Percentiles rank a stretch among this genome's conserved stretches.
These are phyloP conservation scores for Calonectria hongkongensis DNA, from an alignment of 2,329 filamentous ascomycete species.

Conservation along the genomic window DNA sequence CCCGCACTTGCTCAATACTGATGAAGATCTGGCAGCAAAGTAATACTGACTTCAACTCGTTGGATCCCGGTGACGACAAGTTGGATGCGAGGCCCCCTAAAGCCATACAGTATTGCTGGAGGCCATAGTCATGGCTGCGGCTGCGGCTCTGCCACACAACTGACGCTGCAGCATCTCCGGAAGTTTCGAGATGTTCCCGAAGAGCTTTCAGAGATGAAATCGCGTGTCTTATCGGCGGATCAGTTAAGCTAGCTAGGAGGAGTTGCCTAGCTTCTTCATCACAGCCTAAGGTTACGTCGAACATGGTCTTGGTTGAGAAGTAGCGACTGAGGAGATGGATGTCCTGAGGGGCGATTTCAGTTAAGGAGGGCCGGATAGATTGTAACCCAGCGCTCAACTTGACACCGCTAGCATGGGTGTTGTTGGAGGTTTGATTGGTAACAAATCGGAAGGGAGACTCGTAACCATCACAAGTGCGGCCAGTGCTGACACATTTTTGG, in stretches of 20 bases:
- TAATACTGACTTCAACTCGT: slow-evolving; percentile 61
- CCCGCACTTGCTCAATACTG: slow-evolving; percentile 66
- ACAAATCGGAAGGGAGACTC: slow-evolving; percentile 61
- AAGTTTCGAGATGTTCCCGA: slow-evolving; percentile 62
- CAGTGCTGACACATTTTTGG: slow-evolving; percentile 61
- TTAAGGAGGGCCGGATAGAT: slow-evolving; percentile 45
- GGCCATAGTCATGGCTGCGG: slow-evolving; percentile 57
- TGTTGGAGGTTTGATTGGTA: slow-evolving; percentile 44
- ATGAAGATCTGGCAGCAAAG: slow-evolving; percentile 69
- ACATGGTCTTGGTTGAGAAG: slow-evolving; percentile 66
- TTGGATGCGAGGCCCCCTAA: slow-evolving; percentile 63
- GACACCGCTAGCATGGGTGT: not conserved
- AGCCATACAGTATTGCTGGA: slow-evolving; percentile 65
- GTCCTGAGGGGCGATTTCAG: slow-evolving; percentile 51
- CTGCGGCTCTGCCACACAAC: slow-evolving; percentile 54
- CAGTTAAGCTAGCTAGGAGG: slow-evolving; percentile 61
- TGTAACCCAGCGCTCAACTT: slow-evolving; percentile 47
- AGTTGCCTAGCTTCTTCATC: slow-evolving; percentile 63
- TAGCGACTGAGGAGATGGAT: slow-evolving; percentile 60
- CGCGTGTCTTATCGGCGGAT: slow-evolving; percentile 62
- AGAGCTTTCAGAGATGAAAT: slow-evolving; percentile 63
- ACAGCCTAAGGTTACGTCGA: slow-evolving; percentile 61
- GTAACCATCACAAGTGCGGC: slow-evolving; percentile 66
- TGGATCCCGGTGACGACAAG: slow-evolving; percentile 57
- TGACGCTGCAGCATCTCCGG: slow-evolving; percentile 52